phyloP scores from a whole-genome alignment of 1,284 basidiomycete species.

The Amylostereum areolatum region DNA sequence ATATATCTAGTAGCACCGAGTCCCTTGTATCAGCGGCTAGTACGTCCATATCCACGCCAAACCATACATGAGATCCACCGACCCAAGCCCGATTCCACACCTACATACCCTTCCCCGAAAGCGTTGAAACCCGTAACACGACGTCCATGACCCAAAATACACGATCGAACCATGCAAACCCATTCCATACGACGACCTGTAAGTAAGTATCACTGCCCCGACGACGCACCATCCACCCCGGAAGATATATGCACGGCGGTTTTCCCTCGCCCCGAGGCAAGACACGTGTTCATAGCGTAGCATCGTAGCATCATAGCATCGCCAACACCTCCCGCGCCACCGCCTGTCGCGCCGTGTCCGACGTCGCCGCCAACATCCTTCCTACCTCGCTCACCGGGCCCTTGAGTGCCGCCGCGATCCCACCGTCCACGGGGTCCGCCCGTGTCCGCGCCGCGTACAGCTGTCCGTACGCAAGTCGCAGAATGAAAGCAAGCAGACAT shows the following conservation, averaged over 20 bases:
- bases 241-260: background rate
- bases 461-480: slow-evolving; percentile 25
- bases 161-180: too few species aligned
- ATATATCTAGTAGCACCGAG: too few species aligned
- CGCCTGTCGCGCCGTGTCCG: slow-evolving; percentile 50
- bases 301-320: slow-evolving; percentile 2
- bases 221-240: too few species aligned
- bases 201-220: too few species aligned
- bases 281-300: background rate
- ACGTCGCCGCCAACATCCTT: slow-evolving; percentile 37
- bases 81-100: too few species aligned
- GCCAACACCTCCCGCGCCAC: slow-evolving; percentile 42
- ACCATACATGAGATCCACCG: too few species aligned
- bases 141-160: too few species aligned
- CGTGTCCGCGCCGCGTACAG: slow-evolving; percentile 39
- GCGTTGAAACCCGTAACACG: too few species aligned
- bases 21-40: too few species aligned
- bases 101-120: too few species aligned
- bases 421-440: slow-evolving; percentile 27
- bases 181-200: too few species aligned
- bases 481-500: background rate
- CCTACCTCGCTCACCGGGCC: slow-evolving; percentile 27
- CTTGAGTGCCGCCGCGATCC: slow-evolving; percentile 34
- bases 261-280: background rate
- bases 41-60: too few species aligned